Base-by-base conservation (phyloP, 2,329 filamentous ascomycete species). In the Aspergillus aculeatus region DNA sequence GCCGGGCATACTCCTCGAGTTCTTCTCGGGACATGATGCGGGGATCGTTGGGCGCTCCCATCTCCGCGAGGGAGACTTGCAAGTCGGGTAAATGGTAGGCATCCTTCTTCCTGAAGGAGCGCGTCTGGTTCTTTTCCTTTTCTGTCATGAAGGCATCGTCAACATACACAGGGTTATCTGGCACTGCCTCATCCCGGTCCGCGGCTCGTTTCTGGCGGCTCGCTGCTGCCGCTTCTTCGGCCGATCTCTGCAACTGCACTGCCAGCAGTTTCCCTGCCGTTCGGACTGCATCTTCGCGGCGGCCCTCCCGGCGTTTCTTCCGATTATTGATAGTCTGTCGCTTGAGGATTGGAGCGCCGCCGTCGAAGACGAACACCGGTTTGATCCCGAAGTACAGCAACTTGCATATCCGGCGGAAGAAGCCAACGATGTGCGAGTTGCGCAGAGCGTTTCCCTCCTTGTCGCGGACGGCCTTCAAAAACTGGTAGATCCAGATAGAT, bases 401-500 rank as follows among this genome's bases (percentile, higher is more conserved):
- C 75, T 99, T 99, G 84, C 95, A 99, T 74, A 99, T 96, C 62
- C 95, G 88, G 54, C 95, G 91, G 78, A 99, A 99, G 85, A 99
- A 99, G 44, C 96, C 95, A 48, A 99, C 91, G 38, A 99, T 86
- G 72, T 99, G 95, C 31, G 91, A 94, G 79, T 97, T 99, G 64
- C 93, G 91, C 55, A 99, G 83, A 1, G 95, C 95, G 72, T 99
- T 96, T 56, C 95, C 95, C 77, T 99, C 95, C 72, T 98, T 97
- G 78, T 99, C 95, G 69, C 95, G 93, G 11, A 99, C 95, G 10
- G 96, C 95, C 80, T 99, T 99, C 69, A 99, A 86, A 72, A 99
- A 99, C 73, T 99, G 95, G 82, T 99, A 99, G 69, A 99, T 98
- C 95, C 95, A 99, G 74, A 99, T 99, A 12, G 93, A 97, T 60